Percentiles rank a stretch among this genome's conserved stretches.
These are phyloP conservation scores for Termitomyces sp. DNA, from an alignment of 768 basidiomycete genomes.

Conservation along the genomic window DNA sequence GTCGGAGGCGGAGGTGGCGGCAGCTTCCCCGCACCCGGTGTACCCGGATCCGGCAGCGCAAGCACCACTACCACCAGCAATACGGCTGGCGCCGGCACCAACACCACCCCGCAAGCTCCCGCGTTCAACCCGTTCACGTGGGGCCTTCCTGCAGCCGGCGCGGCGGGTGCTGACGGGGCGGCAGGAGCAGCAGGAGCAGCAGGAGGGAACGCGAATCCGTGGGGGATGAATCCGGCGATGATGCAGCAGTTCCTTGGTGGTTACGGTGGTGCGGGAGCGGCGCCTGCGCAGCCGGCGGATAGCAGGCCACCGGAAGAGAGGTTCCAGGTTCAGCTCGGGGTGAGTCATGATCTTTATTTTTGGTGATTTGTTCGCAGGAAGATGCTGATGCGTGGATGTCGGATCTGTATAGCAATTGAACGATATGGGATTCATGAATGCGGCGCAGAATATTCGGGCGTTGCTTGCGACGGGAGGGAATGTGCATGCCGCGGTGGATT, in stretches of 20 bases:
- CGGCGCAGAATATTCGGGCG: slow-evolving; percentile 86
- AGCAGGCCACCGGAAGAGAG: slow-evolving; percentile 84
- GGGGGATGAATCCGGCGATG: slow-evolving; percentile 39
- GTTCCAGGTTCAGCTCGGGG: slow-evolving; percentile 85
- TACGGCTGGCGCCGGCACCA: slow-evolving; percentile 23
- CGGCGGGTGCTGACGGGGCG: slow-evolving; percentile 13
- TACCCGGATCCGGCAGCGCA: slow-evolving; percentile 37
- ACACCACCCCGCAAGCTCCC: slow-evolving; percentile 19
- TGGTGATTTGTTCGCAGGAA: not conserved
- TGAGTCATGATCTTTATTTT: slow-evolving; percentile 27
- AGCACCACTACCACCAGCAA: slow-evolving; percentile 6
- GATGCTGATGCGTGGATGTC: not conserved
- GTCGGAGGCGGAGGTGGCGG: slow-evolving; percentile 24
- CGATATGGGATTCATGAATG: slow-evolving; percentile 93
- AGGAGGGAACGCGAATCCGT: slow-evolving; percentile 31
- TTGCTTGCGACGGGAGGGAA: slow-evolving; percentile 91
- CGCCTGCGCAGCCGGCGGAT: slow-evolving; percentile 58
- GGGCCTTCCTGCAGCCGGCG: not conserved
- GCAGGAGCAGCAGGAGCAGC: slow-evolving; percentile 28
- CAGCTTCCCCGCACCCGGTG: slow-evolving; percentile 62
- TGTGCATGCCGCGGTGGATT: slow-evolving; percentile 89
- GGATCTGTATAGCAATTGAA: slow-evolving; percentile 68
- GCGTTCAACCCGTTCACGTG: slow-evolving; percentile 23
- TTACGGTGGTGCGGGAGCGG: slow-evolving; percentile 27
- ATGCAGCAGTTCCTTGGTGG: slow-evolving; percentile 46